Conservation (phyloP, 2,329 filamentous ascomycete genomes). For the Stachybotrys echinatus region DNA sequence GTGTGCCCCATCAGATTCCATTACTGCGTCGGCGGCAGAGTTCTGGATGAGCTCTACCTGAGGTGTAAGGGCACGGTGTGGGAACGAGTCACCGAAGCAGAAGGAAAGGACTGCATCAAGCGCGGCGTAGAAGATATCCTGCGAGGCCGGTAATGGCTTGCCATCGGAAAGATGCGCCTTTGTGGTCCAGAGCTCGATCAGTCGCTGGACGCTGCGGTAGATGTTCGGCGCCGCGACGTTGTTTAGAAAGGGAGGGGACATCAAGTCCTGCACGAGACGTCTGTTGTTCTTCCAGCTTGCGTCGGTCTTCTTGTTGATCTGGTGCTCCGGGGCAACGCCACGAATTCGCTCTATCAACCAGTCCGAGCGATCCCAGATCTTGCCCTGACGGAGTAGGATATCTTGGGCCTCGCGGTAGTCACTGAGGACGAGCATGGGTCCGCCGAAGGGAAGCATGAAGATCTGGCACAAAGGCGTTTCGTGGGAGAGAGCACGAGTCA, state of each 20-base stretch:
- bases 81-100: conserved; percentile 22
- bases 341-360: conserved; percentile 25
- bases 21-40: not conserved
- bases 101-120: conserved; percentile 25
- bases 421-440: conserved; percentile 37
- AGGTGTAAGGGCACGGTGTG: conserved; percentile 15
- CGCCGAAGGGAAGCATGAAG: conserved; percentile 36
- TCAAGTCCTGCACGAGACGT: conserved; percentile 30
- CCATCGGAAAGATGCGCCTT: conserved; percentile 25
- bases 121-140: conserved; percentile 25
- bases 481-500: conserved; percentile 22
- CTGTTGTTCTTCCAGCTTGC: conserved; percentile 25
- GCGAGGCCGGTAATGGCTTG: conserved; percentile 14
- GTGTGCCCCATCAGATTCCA: not conserved
- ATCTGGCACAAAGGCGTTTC: conserved; percentile 39
- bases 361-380: conserved; percentile 38
- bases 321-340: conserved; percentile 25
- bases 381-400: conserved; percentile 33
- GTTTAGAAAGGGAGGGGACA: conserved; percentile 29
- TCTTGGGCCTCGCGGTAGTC: conserved; percentile 36
- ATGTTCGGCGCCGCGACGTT: conserved; percentile 25
- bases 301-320: conserved; percentile 24
- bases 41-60: conserved; percentile 9
- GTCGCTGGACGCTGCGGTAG: conserved; percentile 20
- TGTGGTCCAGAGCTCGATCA: conserved; percentile 28